A percentile compares a stretch with the other conserved stretches of the same genome.
Evolutionary conservation across 1,284 basidiomycete genomes (phyloP).

Genomic region (Cutaneotrichosporon spelunceum): DNA sequence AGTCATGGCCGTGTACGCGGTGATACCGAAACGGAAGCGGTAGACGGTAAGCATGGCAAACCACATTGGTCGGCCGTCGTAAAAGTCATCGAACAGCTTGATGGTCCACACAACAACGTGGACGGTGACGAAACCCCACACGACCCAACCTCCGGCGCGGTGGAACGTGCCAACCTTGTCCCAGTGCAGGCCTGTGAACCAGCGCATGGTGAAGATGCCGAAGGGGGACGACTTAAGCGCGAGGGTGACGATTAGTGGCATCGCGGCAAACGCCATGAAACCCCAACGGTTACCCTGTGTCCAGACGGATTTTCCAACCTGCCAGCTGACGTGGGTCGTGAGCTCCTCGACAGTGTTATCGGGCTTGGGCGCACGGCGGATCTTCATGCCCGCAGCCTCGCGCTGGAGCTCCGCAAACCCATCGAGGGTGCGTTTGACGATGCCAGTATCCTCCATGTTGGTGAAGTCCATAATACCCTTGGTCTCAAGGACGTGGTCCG

Average conservation of each 20-base stretch:
- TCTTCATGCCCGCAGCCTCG: neutral
- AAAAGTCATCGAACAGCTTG: constrained; percentile 61
- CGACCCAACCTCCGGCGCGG: constrained; percentile 67
- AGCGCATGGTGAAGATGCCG: constrained; percentile 68
- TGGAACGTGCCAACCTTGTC: constrained; percentile 74
- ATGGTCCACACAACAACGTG: constrained; percentile 74
- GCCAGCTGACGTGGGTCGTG: constrained; percentile 8
- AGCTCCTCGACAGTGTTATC: constrained; percentile 13
- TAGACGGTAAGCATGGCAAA: constrained; percentile 64
- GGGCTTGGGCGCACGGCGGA: neutral
- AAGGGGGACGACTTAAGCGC: constrained; percentile 79
- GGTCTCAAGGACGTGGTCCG: constrained; percentile 64
- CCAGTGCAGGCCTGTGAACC: constrained; percentile 66
- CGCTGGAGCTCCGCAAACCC: constrained; percentile 13
- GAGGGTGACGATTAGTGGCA: constrained; percentile 71
- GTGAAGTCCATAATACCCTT: neutral
- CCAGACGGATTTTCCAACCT: constrained; percentile 70
- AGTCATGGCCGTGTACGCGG: constrained; percentile 68
- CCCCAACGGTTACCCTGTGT: constrained; percentile 70
- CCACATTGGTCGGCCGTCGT: constrained; percentile 59
- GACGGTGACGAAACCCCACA: constrained; percentile 66
- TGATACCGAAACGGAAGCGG: constrained; percentile 71
- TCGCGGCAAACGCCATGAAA: constrained; percentile 70
- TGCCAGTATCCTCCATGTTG: constrained; percentile 53
- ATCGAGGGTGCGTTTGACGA: constrained; percentile 23